Evolutionary conservation across 2,329 filamentous ascomycete genomes (phyloP), one percentile per base, ranked within the genome.

Genomic region (Pyrenochaeta sp.): DNA sequence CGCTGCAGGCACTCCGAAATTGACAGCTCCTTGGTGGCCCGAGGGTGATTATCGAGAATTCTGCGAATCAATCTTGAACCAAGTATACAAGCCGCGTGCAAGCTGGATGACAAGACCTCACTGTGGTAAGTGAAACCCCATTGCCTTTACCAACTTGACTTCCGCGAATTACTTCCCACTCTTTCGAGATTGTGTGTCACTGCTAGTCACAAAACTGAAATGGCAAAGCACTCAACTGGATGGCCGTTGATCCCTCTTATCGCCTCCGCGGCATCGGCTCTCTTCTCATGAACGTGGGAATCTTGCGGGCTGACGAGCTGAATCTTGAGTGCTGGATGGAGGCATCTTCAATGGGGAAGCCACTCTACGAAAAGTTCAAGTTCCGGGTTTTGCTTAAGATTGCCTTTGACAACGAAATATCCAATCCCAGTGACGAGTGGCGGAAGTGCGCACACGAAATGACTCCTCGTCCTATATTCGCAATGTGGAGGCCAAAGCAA

Each of bases 271-370:
- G 75, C 35, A 64, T 75, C 50, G 76, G 71, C 30, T 68, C 67
- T 21, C 62, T 72, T 32, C 63, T 78, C 17, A 72, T 78, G 69
- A 56, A 68, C 20, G 64, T 63, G 43, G 74, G 75, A 2, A 64
- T 72, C 21, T 54, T 58, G 11, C 65, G 65, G 17, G 74, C 75
- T 4, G 75, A 77, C 47, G 51, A 63, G 15, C 53, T 72, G 15
- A 59, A 71, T 33, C 54, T 77, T 18, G 72, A 76, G 37, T 69
- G 72, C 35, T 78, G 72, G 72, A 64, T 77, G 57, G 75, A 77
- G 51, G 70, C 74, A 2, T 73, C 71, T 15, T 47, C 52, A 2
- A 72, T 73, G 63, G 76, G 75, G 2, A 73, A 69, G 48, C 62
- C 64, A 23, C 54, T 78, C 11, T 78, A 78, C 51, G 68, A 72